Evolutionary conservation across 495 filamentous ascomycete species (phyloP), one percentile per base, ranked within the genome.

Genomic region (Lasiosphaeria hispida): DNA sequence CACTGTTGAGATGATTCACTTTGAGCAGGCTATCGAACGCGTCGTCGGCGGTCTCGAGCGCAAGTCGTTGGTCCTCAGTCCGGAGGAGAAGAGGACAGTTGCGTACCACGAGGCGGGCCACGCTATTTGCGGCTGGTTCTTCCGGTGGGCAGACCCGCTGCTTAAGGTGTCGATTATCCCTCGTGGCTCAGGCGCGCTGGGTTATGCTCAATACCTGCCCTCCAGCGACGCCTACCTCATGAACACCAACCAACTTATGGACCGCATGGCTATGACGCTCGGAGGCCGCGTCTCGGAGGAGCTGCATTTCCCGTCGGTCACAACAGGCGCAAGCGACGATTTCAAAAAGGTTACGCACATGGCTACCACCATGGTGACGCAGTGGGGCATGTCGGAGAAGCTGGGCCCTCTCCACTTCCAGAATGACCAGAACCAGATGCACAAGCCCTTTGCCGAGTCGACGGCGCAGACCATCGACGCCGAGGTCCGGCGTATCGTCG

Each of bases 191-290:
- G 94, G 91, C 48, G 91, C 91, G 17, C 79, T 98, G 19, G 94
- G 94, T 15, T 98, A 98, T 69, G 94, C 94, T 7, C 94, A 98
- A 72, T 96, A 96, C 70, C 81, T 98, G n/a, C 94, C 94, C 2
- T 75, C 85, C 2, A 84, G 87, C 34, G 94, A 98, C 68, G 89
- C 88, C 23, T 97, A 97, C 72, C 82, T 97, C 52, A 89, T 98
- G 91, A 96, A 85, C 61, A 86, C 90, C 61, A 87, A 92, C 71
- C 94, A 98, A 76, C 77, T 98, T 23, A 97, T 97, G 92, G 94
- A 98, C 73, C 91, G 95, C 58, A 98, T 98, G 95, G 94, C 95
- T 59, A 98, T 98, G 94, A 96, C 94, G 14, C 84, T 98, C 39
- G 94, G 89, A 63, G 94, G 94, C 3, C 87, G 94, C 60, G 89